Base-by-base conservation (phyloP, 108 stramenopile genomes). In the Nitzschia sp. region DNA sequence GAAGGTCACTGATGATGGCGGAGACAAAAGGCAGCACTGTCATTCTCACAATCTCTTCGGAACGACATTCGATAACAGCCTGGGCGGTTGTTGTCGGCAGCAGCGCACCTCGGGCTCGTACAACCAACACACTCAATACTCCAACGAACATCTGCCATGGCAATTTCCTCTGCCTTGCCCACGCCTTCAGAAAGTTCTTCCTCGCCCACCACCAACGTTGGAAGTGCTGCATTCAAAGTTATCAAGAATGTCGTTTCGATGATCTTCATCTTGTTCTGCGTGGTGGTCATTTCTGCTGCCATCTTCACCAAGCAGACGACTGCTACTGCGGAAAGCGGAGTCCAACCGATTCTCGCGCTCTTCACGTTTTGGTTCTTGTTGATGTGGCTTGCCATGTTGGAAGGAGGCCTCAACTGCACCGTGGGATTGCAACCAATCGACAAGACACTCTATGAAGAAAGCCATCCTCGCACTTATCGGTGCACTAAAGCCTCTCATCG, bases 401-500 rank as follows among this genome's bases (percentile, higher is more conserved):
- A 92, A 68, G 91, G 88, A 34, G 87, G 85, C 25, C 86, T 86
- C 54, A 82, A 72, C 26, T 72, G 68, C 32, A 72, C 89, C 44
- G 85, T 92, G 16, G 91, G 88, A 15, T 63, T 92, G 0, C 72
- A 78, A 25, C 81, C 87, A 1, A 74, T 87, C 25, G 64, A 81
- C 48, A 64, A 79, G 48, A 28, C 61, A n/a, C 53, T 81, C 8
- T 88, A 88, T 63, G 69, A 53, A 19, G 68, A 73, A 11, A 73
- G 66, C 1, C 91, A 92, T 33, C 85, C 85, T 0, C 63, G 57
- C 19, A 58, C 91, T 2, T 76, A 60, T 47, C 65, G 60, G 59
- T 55, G 69, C n/a, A 92, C 84, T 3, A 57, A 46, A 9, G 17
- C 87, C 0, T 67, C 69, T 21, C 73, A 92, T 63, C 45, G 78